A percentile compares a stretch with the other conserved stretches of the same genome.
Conservation (phyloP, 495 filamentous ascomycete genomes). For the Neurospora terricola region DNA sequence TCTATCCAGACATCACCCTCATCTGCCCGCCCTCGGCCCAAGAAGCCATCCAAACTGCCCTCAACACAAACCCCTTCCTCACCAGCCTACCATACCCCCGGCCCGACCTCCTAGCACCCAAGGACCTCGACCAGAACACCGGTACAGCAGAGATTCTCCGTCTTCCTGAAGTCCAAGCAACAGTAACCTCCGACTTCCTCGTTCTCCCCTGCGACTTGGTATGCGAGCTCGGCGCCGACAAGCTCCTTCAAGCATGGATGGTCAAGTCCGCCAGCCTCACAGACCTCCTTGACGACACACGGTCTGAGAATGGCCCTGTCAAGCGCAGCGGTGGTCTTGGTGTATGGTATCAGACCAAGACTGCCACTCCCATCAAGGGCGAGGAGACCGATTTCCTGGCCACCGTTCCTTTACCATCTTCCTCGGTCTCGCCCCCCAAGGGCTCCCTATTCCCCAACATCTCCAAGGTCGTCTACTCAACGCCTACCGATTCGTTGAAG, state of each 20-base stretch:
- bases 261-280: slow-evolving; percentile 59
- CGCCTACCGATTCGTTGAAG: slow-evolving; percentile 76
- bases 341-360: slow-evolving; percentile 83
- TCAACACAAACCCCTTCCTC: slow-evolving; percentile 78
- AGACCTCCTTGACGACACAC: slow-evolving; percentile 26
- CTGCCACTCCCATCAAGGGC: slow-evolving; percentile 64
- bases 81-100: slow-evolving; percentile 69
- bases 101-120: slow-evolving; percentile 64
- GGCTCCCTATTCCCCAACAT: slow-evolving; percentile 54
- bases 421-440: slow-evolving; percentile 44
- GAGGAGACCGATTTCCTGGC: slow-evolving; percentile 87
- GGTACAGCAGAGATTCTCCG: slow-evolving; percentile 88
- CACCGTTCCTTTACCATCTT: slow-evolving; percentile 50
- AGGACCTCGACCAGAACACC: slow-evolving; percentile 61
- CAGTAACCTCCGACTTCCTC: slow-evolving; percentile 75
- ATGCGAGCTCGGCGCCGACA: slow-evolving; percentile 76
- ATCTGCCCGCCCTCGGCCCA: slow-evolving; percentile 69
- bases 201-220: slow-evolving; percentile 91
- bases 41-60: slow-evolving; percentile 61
- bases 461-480: slow-evolving; percentile 57
- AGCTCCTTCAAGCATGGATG: slow-evolving; percentile 87
- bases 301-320: slow-evolving; percentile 21
- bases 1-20: slow-evolving; percentile 62
- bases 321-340: slow-evolving; percentile 62
- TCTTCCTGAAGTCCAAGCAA: slow-evolving; percentile 57